phyloP scores from a whole-genome alignment of 495 filamentous ascomycete species.

The Venustampulla echinocandica region DNA sequence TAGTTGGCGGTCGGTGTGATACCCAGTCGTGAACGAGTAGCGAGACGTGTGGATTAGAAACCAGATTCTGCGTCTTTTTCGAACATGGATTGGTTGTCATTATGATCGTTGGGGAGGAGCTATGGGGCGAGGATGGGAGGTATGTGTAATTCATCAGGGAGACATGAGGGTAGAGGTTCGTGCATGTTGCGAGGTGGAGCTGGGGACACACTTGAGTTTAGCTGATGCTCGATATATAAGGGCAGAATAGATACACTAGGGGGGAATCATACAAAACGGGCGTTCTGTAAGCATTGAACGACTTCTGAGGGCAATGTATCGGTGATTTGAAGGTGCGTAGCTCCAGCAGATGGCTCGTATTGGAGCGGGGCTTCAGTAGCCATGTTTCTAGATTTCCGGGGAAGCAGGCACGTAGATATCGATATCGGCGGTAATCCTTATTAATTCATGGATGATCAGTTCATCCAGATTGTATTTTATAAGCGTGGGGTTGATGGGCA shows the following conservation, averaged over 20 bases:
- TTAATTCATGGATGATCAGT: not conserved
- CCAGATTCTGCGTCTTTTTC: slow-evolving; percentile 80
- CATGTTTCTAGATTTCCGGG: not conserved
- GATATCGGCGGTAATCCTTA: not conserved
- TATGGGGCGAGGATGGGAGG: slow-evolving; percentile 73
- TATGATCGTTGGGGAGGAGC: slow-evolving; percentile 65
- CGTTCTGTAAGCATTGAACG: slow-evolving; percentile 83
- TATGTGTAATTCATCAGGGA: slow-evolving; percentile 99
- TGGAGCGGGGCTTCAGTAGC: slow-evolving; percentile 44
- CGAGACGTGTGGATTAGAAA: slow-evolving; percentile 81
- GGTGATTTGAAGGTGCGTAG: slow-evolving; percentile 55
- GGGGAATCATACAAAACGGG: slow-evolving; percentile 67
- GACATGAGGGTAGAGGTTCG: slow-evolving; percentile 77
- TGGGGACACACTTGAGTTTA: slow-evolving; percentile 27
- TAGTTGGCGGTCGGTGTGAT: slow-evolving; percentile 80
- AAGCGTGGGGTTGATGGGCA: too few relatives aligned
- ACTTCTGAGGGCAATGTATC: slow-evolving; percentile 68
- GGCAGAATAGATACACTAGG: not conserved
- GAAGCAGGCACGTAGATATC: not conserved
- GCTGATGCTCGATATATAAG: too few relatives aligned
- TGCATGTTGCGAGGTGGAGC: slow-evolving; percentile 92
- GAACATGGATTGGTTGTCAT: slow-evolving; percentile 89
- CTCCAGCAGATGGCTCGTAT: slow-evolving; percentile 64
- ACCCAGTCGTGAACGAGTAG: slow-evolving; percentile 99
- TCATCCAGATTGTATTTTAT: too few relatives aligned